These are phyloP conservation scores for Ophioceras dolichostomum DNA, from an alignment of 2,329 filamentous ascomycete species.

Conservation along the genomic window DNA sequence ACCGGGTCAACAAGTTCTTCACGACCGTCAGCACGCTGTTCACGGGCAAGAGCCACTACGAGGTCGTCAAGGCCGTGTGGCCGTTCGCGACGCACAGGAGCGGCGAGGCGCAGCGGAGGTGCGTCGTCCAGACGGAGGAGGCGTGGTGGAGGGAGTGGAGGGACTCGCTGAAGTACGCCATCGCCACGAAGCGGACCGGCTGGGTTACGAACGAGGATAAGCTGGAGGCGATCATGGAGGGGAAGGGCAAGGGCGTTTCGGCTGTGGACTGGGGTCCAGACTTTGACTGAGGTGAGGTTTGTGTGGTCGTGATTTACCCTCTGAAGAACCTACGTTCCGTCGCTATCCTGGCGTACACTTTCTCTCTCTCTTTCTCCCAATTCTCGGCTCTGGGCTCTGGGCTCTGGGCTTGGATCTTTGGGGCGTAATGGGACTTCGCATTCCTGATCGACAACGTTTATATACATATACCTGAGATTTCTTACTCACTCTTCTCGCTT, in stretches of 20 bases:
- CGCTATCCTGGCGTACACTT: too few relatives aligned
- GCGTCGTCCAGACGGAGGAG: slow-evolving; percentile 42
- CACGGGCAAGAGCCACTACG: slow-evolving; percentile 38
- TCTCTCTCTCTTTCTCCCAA: not conserved
- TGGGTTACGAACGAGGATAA: slow-evolving; percentile 42
- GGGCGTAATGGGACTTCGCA: too few relatives aligned
- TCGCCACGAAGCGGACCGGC: slow-evolving; percentile 22
- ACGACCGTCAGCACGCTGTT: slow-evolving; percentile 39
- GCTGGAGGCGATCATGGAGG: slow-evolving; percentile 39
- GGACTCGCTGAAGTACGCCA: slow-evolving; percentile 27
- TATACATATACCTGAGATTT: too few relatives aligned
- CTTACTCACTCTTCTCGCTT: too few relatives aligned
- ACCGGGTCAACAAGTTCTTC: slow-evolving; percentile 41
- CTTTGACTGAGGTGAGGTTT: not conserved
- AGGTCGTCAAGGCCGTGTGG: slow-evolving; percentile 43
- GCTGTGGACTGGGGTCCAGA: slow-evolving; percentile 33
- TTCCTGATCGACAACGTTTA: too few relatives aligned
- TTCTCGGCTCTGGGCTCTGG: too few relatives aligned
- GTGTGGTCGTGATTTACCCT: too few relatives aligned
- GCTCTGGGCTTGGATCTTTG: too few relatives aligned
- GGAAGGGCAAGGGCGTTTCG: slow-evolving; percentile 22
- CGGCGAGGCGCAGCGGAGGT: slow-evolving; percentile 29
- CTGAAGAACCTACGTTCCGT: too few relatives aligned
- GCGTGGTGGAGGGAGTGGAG: slow-evolving; percentile 42
- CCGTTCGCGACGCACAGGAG: slow-evolving; percentile 38